A percentile compares a stretch with the other conserved stretches of the same genome.
phyloP scores from a whole-genome alignment of 2,329 filamentous ascomycete genomes.

The Fusarium lyarnte region DNA sequence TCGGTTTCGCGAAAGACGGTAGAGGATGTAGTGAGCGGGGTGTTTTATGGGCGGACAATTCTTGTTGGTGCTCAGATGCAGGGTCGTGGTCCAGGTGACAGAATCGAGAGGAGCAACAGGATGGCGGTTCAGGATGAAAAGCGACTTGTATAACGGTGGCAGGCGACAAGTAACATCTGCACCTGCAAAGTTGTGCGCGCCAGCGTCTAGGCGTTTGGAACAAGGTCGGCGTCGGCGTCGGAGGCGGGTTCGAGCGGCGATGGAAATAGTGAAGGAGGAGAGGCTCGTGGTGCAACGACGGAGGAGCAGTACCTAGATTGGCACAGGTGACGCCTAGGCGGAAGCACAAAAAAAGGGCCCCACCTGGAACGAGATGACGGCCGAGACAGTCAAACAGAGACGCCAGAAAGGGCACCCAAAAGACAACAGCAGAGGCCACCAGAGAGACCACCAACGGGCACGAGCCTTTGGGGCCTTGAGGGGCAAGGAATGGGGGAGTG shows the following conservation, averaged over 20 bases:
- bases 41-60: conserved; percentile 43
- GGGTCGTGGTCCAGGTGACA: conserved; percentile 30
- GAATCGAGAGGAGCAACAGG: conserved; percentile 32
- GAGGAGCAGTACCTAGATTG: conserved; percentile 45
- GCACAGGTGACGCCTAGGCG: conserved; percentile 46
- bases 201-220: conserved; percentile 42
- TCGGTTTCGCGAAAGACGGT: conserved; percentile 31
- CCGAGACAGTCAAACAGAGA: conserved; percentile 43
- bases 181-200: conserved; percentile 42
- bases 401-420: conserved; percentile 35
- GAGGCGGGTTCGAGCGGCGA: conserved; percentile 37
- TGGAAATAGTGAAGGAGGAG: conserved; percentile 43
- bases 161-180: conserved; percentile 45
- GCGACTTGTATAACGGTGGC: conserved; percentile 42
- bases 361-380: conserved; percentile 48
- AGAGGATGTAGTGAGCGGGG: conserved; percentile 41
- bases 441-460: conserved; percentile 42
- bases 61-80: conserved; percentile 42
- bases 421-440: conserved; percentile 26
- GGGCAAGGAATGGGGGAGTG: conserved; percentile 39
- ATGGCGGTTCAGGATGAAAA: conserved; percentile 40
- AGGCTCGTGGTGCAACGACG: conserved; percentile 46
- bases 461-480: conserved; percentile 42
- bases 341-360: conserved; percentile 45
- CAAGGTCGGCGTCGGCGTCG: conserved; percentile 33